Percentiles rank a stretch among this genome's conserved stretches.
Conservation (phyloP, 1,139 yeast genomes). For the Yamadazyma kanchanaburiensis region DNA sequence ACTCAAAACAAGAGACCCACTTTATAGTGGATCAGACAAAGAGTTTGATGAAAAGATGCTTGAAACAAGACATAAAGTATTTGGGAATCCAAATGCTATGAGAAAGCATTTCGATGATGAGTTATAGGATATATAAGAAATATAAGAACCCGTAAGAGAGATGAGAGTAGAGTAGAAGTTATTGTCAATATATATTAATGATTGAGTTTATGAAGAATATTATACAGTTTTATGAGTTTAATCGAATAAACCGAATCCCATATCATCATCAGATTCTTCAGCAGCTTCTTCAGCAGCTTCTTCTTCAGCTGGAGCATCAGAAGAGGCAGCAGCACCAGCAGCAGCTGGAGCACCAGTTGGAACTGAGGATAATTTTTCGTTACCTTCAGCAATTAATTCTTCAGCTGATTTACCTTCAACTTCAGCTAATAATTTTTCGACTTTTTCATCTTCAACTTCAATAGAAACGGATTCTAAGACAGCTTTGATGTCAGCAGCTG, state of each 20-base stretch:
- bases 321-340: constrained; percentile 67
- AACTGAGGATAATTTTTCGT: constrained; percentile 91
- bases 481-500: constrained; percentile 86
- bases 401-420: constrained; percentile 91
- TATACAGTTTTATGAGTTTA: constrained; percentile 20
- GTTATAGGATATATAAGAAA: constrained; percentile 1
- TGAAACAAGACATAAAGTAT: constrained; percentile 64
- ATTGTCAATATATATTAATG: constrained; percentile 6
- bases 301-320: constrained; percentile 68
- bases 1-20: constrained; percentile 24
- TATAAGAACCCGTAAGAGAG: not conserved
- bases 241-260: constrained; percentile 56
- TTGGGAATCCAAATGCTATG: constrained; percentile 75
- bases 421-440: constrained; percentile 81
- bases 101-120: constrained; percentile 58
- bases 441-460: constrained; percentile 90
- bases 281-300: constrained; percentile 65
- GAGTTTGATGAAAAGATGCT: constrained; percentile 45
- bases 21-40: constrained; percentile 22
- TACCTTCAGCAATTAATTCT: constrained; percentile 95
- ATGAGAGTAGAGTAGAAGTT: not conserved
- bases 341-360: constrained; percentile 98
- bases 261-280: constrained; percentile 54
- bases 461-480: constrained; percentile 92
- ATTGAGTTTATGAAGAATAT: constrained; percentile 5